Conservation (phyloP, 345 rosid genomes). For the Kandelia obovata region DNA sequence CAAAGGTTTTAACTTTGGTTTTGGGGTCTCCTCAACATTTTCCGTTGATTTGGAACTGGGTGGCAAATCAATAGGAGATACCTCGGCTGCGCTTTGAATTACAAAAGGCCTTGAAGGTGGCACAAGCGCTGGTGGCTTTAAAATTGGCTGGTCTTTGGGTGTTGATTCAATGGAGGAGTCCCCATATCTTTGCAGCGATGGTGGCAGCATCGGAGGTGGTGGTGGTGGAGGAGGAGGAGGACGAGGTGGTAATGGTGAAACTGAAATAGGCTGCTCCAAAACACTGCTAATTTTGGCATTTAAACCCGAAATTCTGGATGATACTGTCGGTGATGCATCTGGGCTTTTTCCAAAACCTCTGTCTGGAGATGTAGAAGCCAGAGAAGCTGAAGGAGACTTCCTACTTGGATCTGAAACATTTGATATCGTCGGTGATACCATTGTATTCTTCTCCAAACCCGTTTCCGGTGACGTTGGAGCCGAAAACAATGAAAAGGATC, state of each 20-base stretch:
- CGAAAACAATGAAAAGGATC: constrained; percentile 42
- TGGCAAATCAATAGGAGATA: constrained; percentile 47
- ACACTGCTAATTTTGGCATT: constrained; percentile 25
- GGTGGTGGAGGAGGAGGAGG: constrained; percentile 36
- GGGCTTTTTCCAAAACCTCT: constrained; percentile 28
- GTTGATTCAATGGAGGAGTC: constrained; percentile 31
- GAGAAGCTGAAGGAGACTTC: constrained; percentile 38
- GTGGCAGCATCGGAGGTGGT: constrained; percentile 16
- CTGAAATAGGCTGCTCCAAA: constrained; percentile 30
- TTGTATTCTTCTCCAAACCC: constrained; percentile 16
- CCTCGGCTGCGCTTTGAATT: constrained; percentile 34
- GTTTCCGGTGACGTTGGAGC: constrained; percentile 54
- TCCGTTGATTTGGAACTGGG: constrained; percentile 29
- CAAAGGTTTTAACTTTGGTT: constrained; percentile 75
- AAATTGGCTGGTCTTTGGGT: constrained; percentile 35
- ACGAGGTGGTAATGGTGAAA: constrained; percentile 29
- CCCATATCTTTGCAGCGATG: constrained; percentile 31
- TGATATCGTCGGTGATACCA: constrained; percentile 19
- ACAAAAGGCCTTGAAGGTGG: constrained; percentile 71
- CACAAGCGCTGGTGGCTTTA: constrained; percentile 55
- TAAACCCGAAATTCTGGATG: constrained; percentile 29
- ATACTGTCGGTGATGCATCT: constrained; percentile 34
- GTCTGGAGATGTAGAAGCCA: constrained; percentile 53
- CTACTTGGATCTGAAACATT: constrained; percentile 31
- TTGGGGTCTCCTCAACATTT: constrained; percentile 40